A percentile compares a stretch with the other conserved stretches of the same genome.
phyloP scores from a whole-genome alignment of 2,329 filamentous ascomycete species.

The Diaporthe citriasiana region DNA sequence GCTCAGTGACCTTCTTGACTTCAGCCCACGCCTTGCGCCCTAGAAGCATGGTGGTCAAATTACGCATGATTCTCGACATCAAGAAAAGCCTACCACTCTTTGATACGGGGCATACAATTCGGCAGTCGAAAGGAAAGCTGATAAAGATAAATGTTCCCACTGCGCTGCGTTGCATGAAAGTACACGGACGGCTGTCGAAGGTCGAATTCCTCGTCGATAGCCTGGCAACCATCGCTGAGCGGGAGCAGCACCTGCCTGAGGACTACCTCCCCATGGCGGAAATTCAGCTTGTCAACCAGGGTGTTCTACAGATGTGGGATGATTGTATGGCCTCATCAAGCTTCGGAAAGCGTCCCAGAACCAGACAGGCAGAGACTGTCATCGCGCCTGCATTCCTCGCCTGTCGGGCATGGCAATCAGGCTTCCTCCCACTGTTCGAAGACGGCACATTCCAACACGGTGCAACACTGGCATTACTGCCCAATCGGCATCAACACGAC shows the following conservation, averaged over 20 bases:
- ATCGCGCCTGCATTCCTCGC: slow-evolving; percentile 37
- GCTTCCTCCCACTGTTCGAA: slow-evolving; percentile 32
- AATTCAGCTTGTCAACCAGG: slow-evolving; percentile 22
- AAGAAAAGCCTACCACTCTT: slow-evolving; percentile 33
- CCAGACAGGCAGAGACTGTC: not conserved
- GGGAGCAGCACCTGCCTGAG: not conserved
- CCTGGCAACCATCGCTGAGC: not conserved
- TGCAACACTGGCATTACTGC: not conserved
- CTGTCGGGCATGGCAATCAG: slow-evolving; percentile 36
- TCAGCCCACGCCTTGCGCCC: not conserved
- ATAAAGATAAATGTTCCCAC: slow-evolving; percentile 37
- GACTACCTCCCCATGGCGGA: slow-evolving; percentile 35
- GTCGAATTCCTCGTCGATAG: slow-evolving; percentile 5
- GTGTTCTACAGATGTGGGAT: not conserved
- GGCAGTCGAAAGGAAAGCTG: slow-evolving; percentile 4
- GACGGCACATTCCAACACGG: slow-evolving; percentile 5
- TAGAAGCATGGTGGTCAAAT: slow-evolving; percentile 12
- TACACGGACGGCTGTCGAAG: slow-evolving; percentile 13
- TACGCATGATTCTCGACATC: slow-evolving; percentile 29
- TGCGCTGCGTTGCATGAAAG: slow-evolving; percentile 34
- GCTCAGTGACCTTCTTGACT: slow-evolving; percentile 38
- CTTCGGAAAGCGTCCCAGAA: not conserved
- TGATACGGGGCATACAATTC: slow-evolving; percentile 18
- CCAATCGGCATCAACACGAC: not conserved
- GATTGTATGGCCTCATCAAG: not conserved